Evolutionary conservation across 768 basidiomycete genomes (phyloP).

Genomic region (Nidularia pulvinata): DNA sequence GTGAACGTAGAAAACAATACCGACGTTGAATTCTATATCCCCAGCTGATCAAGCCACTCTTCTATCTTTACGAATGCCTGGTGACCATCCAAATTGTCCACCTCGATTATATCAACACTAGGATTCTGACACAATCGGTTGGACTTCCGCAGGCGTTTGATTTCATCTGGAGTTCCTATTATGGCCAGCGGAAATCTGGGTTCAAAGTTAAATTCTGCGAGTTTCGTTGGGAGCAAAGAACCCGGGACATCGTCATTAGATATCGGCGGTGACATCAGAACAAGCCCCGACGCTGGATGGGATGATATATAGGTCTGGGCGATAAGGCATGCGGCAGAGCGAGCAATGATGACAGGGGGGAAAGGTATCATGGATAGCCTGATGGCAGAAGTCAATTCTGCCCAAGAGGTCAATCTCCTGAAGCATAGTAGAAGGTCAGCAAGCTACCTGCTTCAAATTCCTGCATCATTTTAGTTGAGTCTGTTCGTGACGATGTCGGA

Average conservation of each 20-base stretch:
- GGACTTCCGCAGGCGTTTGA: slow-evolving; percentile 25
- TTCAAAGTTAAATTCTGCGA: slow-evolving; percentile 60
- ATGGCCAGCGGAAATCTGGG: slow-evolving; percentile 62
- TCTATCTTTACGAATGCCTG: slow-evolving; percentile 41
- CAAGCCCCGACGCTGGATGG: slow-evolving; percentile 59
- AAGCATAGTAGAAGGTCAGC: too few relatives aligned
- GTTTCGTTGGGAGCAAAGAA: slow-evolving; percentile 25
- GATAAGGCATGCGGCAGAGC: slow-evolving; percentile 47
- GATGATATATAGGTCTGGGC: slow-evolving; percentile 72
- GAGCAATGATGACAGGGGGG: slow-evolving; percentile 57
- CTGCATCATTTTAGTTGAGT: slow-evolving; percentile 30
- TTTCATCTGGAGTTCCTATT: slow-evolving; percentile 31
- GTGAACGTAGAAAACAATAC: too few relatives aligned
- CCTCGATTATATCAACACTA: slow-evolving; percentile 34
- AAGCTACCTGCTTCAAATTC: slow-evolving; percentile 37
- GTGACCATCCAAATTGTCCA: slow-evolving; percentile 29
- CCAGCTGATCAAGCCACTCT: slow-evolving; percentile 55
- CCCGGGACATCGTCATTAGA: slow-evolving; percentile 31
- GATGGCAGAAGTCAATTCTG: slow-evolving; percentile 43
- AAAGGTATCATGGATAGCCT: slow-evolving; percentile 45
- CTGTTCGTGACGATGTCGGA: slow-evolving; percentile 11
- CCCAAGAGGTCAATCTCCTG: not conserved
- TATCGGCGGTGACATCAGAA: slow-evolving; percentile 58
- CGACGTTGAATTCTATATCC: slow-evolving; percentile 29
- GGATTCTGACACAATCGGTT: slow-evolving; percentile 37